These are phyloP conservation scores for Mariannaea elegans DNA, from an alignment of 2,329 filamentous ascomycete species.

Conservation along the genomic window DNA sequence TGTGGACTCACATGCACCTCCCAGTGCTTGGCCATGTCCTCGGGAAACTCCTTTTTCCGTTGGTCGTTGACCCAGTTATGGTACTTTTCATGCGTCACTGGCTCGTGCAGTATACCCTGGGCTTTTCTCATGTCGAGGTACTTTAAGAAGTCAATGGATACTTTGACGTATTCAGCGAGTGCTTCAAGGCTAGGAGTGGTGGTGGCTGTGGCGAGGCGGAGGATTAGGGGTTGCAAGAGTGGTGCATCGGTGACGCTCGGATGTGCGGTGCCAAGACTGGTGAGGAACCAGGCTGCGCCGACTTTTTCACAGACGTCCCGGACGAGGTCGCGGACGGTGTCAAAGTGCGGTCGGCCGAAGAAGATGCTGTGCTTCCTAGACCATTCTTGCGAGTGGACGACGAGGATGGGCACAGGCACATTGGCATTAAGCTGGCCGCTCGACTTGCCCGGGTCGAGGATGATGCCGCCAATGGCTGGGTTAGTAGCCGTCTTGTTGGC, in stretches of 20 bases:
- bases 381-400: constrained; percentile 74
- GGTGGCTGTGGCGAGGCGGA: constrained; percentile 69
- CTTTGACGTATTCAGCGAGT: constrained; percentile 66
- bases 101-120: constrained; percentile 59
- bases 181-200: constrained; percentile 65
- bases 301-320: constrained; percentile 53
- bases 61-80: constrained; percentile 51
- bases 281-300: constrained; percentile 63
- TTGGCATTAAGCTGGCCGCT: constrained; percentile 69
- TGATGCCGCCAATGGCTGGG: constrained; percentile 63
- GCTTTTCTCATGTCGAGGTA: constrained; percentile 54
- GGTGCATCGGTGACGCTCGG: constrained; percentile 74
- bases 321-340: constrained; percentile 67
- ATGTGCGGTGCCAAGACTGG: constrained; percentile 64
- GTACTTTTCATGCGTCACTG: constrained; percentile 54
- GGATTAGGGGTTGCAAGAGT: constrained; percentile 67
- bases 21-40: constrained; percentile 50
- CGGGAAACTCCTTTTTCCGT: constrained; percentile 43
- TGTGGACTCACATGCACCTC: constrained; percentile 52
- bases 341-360: constrained; percentile 71
- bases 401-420: constrained; percentile 64
- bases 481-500: constrained; percentile 45
- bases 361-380: constrained; percentile 65
- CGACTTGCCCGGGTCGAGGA: constrained; percentile 72
- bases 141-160: constrained; percentile 65